Percentiles rank a stretch among this genome's conserved stretches.
Evolutionary conservation across 257 asterid species (phyloP).

Genomic region (Osmanthus fragrans): DNA sequence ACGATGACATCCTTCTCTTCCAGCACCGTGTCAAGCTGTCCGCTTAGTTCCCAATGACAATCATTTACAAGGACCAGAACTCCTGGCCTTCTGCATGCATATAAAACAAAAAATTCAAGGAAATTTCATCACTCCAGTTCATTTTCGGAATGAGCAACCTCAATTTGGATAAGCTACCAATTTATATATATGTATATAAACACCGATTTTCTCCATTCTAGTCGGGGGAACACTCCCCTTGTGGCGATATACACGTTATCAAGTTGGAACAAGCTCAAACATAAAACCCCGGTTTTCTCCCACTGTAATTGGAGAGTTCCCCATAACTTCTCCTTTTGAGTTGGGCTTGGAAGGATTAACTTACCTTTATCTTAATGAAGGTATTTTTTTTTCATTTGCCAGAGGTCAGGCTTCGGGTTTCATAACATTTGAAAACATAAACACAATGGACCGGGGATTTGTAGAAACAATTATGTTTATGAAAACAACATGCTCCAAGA

Average conservation of each 20-base stretch:
- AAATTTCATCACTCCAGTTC: neutral
- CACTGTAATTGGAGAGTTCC: neutral
- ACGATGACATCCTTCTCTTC: slow-evolving; percentile 81
- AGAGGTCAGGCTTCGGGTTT: neutral
- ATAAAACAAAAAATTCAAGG: neutral
- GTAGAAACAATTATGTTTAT: neutral
- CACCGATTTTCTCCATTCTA: neutral
- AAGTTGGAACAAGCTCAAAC: neutral
- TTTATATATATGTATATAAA: no score
- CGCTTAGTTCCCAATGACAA: slow-evolving; percentile 90
- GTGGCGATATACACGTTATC: no score
- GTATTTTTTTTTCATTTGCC: neutral
- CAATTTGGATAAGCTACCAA: neutral
- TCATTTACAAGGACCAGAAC: slow-evolving; percentile 85
- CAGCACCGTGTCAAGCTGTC: slow-evolving; percentile 78
- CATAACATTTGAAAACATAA: no score
- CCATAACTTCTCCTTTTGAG: neutral
- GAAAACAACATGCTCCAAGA: neutral
- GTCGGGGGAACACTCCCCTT: neutral
- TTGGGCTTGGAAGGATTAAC: neutral
- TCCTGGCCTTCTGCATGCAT: slow-evolving; percentile 78
- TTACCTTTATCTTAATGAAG: neutral
- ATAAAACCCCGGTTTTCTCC: neutral
- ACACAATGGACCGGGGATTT: neutral
- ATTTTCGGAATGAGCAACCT: neutral